Evolutionary conservation across 2,329 filamentous ascomycete genomes (phyloP).

Genomic region (Fusarium scirpi): DNA sequence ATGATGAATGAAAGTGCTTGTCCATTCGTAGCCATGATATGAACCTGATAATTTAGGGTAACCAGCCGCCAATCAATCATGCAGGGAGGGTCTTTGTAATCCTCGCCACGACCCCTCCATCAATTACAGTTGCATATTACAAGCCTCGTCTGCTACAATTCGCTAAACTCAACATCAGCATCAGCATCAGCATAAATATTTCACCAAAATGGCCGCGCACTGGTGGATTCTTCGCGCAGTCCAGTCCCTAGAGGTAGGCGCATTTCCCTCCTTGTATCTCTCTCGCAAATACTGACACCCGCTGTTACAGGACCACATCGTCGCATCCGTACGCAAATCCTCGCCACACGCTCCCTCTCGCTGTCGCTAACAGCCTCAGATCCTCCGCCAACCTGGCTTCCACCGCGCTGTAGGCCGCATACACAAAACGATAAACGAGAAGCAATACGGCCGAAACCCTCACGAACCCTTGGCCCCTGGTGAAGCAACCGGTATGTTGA

Average conservation of each 20-base stretch:
- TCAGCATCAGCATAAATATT: neutral
- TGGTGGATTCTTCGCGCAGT: conserved; percentile 52
- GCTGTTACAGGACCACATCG: conserved; percentile 49
- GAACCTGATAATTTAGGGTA: conserved; percentile 24
- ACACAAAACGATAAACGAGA: conserved; percentile 63
- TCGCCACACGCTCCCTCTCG: neutral
- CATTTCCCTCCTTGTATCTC: rapidly evolving
- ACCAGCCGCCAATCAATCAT: neutral
- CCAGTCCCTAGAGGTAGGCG: conserved; percentile 51
- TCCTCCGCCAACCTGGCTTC: conserved; percentile 64
- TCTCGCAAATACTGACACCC: conserved; percentile 19
- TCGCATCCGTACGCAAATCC: conserved; percentile 47
- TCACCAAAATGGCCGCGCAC: conserved; percentile 49
- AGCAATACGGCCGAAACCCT: conserved; percentile 62
- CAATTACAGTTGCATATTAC: conserved; percentile 16
- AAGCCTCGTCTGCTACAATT: neutral
- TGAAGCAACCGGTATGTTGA: conserved; percentile 61
- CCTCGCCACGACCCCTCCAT: conserved; percentile 30
- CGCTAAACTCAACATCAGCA: neutral
- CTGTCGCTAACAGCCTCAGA: conserved; percentile 49
- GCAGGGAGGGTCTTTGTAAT: conserved; percentile 23
- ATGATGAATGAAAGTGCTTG: neutral
- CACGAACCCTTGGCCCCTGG: conserved; percentile 64
- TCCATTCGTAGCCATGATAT: neutral
- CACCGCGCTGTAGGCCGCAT: conserved; percentile 66